Evolutionary conservation across 805 yeast genomes (phyloP).

Genomic region (Cyberlindnera meyerae): DNA sequence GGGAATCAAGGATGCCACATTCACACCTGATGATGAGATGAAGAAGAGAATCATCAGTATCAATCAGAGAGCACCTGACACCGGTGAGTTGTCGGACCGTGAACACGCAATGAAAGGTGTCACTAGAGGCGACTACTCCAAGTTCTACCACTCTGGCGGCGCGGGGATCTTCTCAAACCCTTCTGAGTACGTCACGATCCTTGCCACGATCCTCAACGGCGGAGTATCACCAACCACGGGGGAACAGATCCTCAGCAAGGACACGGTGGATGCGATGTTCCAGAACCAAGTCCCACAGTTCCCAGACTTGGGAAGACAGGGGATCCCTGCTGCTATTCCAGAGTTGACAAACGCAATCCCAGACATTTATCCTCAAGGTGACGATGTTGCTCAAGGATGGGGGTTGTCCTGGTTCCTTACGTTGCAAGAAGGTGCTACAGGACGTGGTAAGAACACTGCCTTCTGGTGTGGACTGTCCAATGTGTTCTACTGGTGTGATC

Average conservation of each 20-base stretch:
- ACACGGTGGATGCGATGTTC: constrained; percentile 31
- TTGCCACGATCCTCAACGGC: constrained; percentile 36
- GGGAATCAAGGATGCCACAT: constrained; percentile 25
- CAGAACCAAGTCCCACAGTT: constrained; percentile 30
- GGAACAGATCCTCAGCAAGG: constrained; percentile 25
- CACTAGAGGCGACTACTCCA: neutral
- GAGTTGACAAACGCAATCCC: constrained; percentile 12
- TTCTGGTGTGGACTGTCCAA: constrained; percentile 40
- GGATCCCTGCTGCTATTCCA: constrained; percentile 14
- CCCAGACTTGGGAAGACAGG: constrained; percentile 21
- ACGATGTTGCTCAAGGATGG: constrained; percentile 30
- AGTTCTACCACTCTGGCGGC: constrained; percentile 34
- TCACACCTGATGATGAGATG: constrained; percentile 21
- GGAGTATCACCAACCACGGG: constrained; percentile 37
- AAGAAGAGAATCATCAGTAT: constrained; percentile 22
- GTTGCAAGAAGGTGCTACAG: constrained; percentile 28
- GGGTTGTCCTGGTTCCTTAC: constrained; percentile 29
- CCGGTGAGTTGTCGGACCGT: constrained; percentile 12
- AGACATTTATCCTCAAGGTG: constrained; percentile 25
- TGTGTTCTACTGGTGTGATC: constrained; percentile 38
- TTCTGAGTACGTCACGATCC: constrained; percentile 34
- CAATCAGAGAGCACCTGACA: constrained; percentile 19
- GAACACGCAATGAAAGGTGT: constrained; percentile 11
- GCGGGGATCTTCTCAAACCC: constrained; percentile 39
- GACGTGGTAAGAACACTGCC: constrained; percentile 32